A percentile compares a stretch with the other conserved stretches of the same genome.
These are phyloP conservation scores for Spizellomyces punctatus DNA, from an alignment of 192 early-diverging fungal genomes.

Conservation along the genomic window DNA sequence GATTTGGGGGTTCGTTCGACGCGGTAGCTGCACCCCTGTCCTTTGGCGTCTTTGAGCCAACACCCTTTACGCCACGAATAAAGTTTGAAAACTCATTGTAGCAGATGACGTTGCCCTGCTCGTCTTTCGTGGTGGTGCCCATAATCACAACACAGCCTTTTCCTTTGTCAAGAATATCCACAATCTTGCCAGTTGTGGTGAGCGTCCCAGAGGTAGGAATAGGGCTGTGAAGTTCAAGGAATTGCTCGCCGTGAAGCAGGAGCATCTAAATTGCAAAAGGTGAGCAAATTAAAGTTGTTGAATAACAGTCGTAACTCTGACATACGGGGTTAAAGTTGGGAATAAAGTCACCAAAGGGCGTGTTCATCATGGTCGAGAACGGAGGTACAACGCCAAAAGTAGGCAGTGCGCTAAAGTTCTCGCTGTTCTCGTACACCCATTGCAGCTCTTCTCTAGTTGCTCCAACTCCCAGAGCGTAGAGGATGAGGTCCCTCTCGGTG, in stretches of 20 bases:
- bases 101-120: conserved; percentile 71
- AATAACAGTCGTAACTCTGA: background rate
- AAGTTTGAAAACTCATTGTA: conserved; percentile 92
- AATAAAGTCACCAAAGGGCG: conserved; percentile 72
- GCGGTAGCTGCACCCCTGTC: conserved; percentile 81
- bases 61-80: conserved; percentile 89
- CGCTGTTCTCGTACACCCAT: conserved; percentile 91
- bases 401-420: conserved; percentile 84
- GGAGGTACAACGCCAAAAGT: conserved; percentile 90
- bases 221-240: conserved; percentile 81
- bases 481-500: conserved; percentile 85
- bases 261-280: conserved; percentile 65
- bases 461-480: conserved; percentile 95
- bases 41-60: conserved; percentile 70
- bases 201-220: conserved; percentile 85
- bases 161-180: conserved; percentile 98
- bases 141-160: conserved; percentile 84
- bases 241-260: conserved; percentile 99
- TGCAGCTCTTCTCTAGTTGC: conserved; percentile 81
- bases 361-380: conserved; percentile 66
- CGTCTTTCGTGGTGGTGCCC: conserved; percentile 82
- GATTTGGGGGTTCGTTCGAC: conserved; percentile 75
- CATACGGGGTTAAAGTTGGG: conserved; percentile 74
- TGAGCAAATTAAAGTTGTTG: background rate
- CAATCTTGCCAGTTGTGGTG: conserved; percentile 70